Percentiles rank a stretch among this genome's conserved stretches.
These are phyloP conservation scores for Bruguiera hainesii DNA, from an alignment of 441 rosid species.

Conservation along the genomic window DNA sequence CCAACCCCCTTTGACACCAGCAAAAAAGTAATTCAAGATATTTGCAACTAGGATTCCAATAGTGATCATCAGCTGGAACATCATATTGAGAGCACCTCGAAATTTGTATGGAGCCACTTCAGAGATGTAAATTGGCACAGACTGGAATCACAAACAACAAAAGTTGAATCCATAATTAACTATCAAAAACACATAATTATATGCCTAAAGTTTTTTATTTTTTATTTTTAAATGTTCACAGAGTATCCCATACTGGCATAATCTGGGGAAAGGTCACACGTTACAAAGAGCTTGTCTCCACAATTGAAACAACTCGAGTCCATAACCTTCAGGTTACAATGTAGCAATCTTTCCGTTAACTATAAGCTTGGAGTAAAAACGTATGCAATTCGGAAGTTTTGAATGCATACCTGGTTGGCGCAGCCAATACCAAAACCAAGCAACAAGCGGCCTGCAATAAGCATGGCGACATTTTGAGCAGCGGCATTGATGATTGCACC, in stretches of 20 bases:
- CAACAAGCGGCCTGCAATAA: conserved; percentile 30
- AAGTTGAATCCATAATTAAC: background rate
- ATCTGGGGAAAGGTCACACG: no score
- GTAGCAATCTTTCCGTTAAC: no score
- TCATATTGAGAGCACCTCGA: conserved; percentile 42
- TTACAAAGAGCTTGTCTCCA: no score
- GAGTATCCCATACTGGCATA: no score
- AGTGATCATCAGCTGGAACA: conserved; percentile 48
- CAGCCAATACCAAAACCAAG: conserved; percentile 48
- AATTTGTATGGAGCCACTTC: conserved; percentile 48
- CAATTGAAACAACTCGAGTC: background rate
- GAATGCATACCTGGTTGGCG: conserved; percentile 35
- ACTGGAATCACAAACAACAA: conserved; percentile 18
- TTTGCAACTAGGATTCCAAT: conserved; percentile 49
- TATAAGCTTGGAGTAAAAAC: no score
- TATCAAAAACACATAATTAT: background rate
- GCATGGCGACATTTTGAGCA: conserved; percentile 31
- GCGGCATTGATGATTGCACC: conserved; percentile 36
- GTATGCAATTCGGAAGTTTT: no score
- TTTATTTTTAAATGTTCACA: no score
- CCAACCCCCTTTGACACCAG: conserved; percentile 19
- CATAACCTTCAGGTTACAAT: no score
- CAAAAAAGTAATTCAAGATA: conserved; percentile 26
- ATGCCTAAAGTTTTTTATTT: no score
- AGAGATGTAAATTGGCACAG: conserved; percentile 53